A percentile compares a stretch with the other conserved stretches of the same genome.
These are phyloP conservation scores for Vigna nakashimae DNA, from an alignment of 306 rosid species.

Conservation along the genomic window DNA sequence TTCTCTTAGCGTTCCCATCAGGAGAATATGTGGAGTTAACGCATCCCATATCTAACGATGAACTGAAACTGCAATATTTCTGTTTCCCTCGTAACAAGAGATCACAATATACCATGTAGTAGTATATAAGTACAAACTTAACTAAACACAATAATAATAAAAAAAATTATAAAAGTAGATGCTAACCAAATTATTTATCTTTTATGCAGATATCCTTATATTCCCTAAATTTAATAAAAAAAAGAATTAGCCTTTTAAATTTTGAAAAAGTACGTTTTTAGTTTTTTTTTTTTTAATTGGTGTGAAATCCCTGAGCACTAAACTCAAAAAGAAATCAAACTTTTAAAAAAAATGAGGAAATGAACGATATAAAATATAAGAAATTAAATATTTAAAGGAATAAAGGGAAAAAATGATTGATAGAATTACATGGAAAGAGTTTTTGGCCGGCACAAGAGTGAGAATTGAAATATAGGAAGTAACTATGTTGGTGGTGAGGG, in stretches of 20 bases:
- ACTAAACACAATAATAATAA: not conserved
- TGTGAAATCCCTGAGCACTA: too few relatives aligned
- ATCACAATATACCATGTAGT: not conserved
- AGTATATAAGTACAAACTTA: not conserved
- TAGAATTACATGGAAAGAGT: too few relatives aligned
- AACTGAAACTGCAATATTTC: slow-evolving; percentile 25
- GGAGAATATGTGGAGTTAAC: slow-evolving; percentile 36
- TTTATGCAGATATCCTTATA: too few relatives aligned
- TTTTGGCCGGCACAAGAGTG: not conserved
- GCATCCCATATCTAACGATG: slow-evolving; percentile 79
- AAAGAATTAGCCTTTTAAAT: too few relatives aligned
- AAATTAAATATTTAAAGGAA: too few relatives aligned
- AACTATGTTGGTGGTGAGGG: not conserved
- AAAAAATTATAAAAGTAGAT: not conserved
- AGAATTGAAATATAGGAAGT: not conserved
- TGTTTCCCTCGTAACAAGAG: slow-evolving; percentile 42
- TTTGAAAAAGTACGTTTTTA: too few relatives aligned
- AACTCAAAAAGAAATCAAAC: too few relatives aligned
- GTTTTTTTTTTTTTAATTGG: too few relatives aligned
- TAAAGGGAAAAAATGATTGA: too few relatives aligned
- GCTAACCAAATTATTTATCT: not conserved
- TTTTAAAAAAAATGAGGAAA: too few relatives aligned
- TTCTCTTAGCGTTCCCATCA: not conserved
- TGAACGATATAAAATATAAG: too few relatives aligned
- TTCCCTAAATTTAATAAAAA: too few relatives aligned